Evolutionary conservation across 345 rosid genomes (phyloP), one percentile per base, ranked within the genome.

Genomic region (Bruguiera parviflora): DNA sequence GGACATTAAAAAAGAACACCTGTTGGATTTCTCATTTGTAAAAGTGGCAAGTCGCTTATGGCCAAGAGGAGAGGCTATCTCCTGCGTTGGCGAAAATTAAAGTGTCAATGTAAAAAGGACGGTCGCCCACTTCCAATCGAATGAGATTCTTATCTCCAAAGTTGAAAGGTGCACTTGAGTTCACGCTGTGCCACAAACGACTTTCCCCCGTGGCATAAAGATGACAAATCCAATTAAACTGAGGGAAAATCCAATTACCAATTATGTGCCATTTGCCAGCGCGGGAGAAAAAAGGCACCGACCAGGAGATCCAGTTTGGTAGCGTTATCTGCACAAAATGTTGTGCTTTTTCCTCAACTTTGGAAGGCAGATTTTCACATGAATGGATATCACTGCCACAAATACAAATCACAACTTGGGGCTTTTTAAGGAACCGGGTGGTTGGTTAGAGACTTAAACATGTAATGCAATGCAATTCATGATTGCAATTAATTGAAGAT

Each of bases 401-500:
- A 65, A 32, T 68, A 43, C 32, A 16, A 25, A 35, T 5, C n/a
- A 20, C 27, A 52, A 58, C 32, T 29, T 58, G 57, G 75, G 43
- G 64, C 70, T 65, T 71, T 71, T 78, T 78, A 73, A 75, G 81
- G 83, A 78, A 70, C 80, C 83, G 72, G 82, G 58, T 61, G 67
- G 77, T 43, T 55, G 66, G 64, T 61, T 63, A 15, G 22, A 25
- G 13, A 15, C 59, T 67, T 4, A 31, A 21, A 65, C 18, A 64
- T 28, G 32, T n/a, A 33, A 55, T 43, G 29, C 59, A 9, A 27
- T 59, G 79, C 31, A 64, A 71, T 65, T 37, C 66, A 67, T 73
- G 58, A 46, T 57, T 75, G 84, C 73, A 66, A 75, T 76, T 71
- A 73, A 80, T 70, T 43, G 13, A 46, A 32, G 56, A 51, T 75